Conservation (phyloP, 768 basidiomycete species). For the Russula sp. region DNA sequence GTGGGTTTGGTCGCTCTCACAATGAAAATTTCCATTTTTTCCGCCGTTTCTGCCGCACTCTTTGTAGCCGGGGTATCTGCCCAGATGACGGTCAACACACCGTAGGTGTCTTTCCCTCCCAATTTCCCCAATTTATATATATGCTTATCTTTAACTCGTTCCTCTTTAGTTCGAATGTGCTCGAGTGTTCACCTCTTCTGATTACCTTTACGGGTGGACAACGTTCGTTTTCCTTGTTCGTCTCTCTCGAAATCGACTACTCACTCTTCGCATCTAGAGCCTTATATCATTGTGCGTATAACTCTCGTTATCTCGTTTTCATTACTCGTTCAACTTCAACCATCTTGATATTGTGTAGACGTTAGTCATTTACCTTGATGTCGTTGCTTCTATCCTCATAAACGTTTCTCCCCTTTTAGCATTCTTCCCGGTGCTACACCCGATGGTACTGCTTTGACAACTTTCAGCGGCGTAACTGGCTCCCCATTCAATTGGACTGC, state of each 20-base stretch:
- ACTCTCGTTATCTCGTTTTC: neutral
- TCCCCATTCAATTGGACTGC: constrained; percentile 51
- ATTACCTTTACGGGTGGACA: constrained; percentile 60
- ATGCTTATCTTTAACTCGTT: constrained; percentile 14
- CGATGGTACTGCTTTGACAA: constrained; percentile 44
- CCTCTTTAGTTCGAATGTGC: constrained; percentile 45
- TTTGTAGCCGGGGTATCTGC: constrained; percentile 45
- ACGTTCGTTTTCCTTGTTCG: constrained; percentile 34
- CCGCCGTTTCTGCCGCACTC: constrained; percentile 43
- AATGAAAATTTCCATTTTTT: constrained; percentile 48
- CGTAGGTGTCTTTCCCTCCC: constrained; percentile 52
- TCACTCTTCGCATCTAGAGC: constrained; percentile 42
- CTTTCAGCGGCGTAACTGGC: constrained; percentile 40
- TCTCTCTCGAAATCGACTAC: neutral
- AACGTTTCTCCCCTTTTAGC: constrained; percentile 37
- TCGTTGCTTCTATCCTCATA: neutral
- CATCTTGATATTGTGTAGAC: constrained; percentile 34
- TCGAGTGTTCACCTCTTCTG: constrained; percentile 56
- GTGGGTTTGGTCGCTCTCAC: constrained; percentile 32
- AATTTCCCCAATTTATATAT: neutral
- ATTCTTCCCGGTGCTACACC: constrained; percentile 53
- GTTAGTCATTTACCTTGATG: constrained; percentile 35
- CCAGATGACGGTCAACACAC: constrained; percentile 63
- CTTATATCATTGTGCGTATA: constrained; percentile 61
- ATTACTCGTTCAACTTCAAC: neutral